Percentiles rank a stretch among this genome's conserved stretches.
Evolutionary conservation across 2,329 filamentous ascomycete species (phyloP).

Genomic region (Didymellaceae sp.): DNA sequence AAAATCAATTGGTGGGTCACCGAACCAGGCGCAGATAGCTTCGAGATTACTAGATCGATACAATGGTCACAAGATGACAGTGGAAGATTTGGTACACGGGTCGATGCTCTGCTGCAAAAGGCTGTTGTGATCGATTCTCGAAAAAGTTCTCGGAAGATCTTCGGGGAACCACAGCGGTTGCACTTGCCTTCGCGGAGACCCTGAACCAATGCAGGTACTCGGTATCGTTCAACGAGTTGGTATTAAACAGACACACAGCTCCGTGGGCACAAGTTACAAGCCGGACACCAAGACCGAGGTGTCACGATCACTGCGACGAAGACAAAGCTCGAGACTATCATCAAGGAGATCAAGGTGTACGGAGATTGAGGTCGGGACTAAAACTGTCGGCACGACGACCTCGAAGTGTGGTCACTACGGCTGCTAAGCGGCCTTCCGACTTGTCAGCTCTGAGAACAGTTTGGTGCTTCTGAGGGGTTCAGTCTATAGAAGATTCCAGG

Average conservation of each 20-base stretch:
- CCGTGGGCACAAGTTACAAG: background rate
- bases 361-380: slow-evolving; percentile 24
- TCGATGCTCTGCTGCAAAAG: slow-evolving; percentile 17
- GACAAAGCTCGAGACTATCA: slow-evolving; percentile 12
- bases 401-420: slow-evolving; percentile 16
- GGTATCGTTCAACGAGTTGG: too few species aligned
- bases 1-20: background rate
- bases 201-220: too few species aligned
- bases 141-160: slow-evolving; percentile 5
- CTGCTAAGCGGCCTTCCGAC: slow-evolving; percentile 1
- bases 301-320: slow-evolving; percentile 21
- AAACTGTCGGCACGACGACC: slow-evolving; percentile 30
- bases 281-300: slow-evolving; percentile 3
- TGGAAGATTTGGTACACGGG: background rate
- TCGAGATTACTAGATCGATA: background rate
- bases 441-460: too few species aligned
- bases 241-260: background rate
- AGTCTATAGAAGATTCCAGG: background rate
- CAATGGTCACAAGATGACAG: background rate
- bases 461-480: background rate
- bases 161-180: background rate
- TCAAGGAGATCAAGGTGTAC: slow-evolving; percentile 28
- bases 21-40: slow-evolving; percentile 3
- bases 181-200: background rate
- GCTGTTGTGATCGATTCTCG: slow-evolving; percentile 4